A percentile compares a stretch with the other conserved stretches of the same genome.
Conservation (phyloP, 257 asterid genomes). For the Gardenia jasminoides region DNA sequence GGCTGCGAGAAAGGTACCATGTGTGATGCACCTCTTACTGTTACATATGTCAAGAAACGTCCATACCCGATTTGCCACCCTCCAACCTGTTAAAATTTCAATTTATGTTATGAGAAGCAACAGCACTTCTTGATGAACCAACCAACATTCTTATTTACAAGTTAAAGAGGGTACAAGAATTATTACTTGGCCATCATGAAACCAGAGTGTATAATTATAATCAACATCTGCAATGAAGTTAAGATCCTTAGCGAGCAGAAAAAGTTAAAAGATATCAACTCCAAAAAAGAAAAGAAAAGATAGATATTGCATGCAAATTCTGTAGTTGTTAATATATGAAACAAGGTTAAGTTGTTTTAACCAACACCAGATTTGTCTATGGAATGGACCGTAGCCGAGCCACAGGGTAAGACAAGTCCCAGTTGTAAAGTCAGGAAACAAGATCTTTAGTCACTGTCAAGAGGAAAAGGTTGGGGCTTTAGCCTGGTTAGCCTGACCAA, state of each 20-base stretch:
- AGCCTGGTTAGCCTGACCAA: background rate
- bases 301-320: background rate
- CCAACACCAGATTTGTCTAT: background rate
- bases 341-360: background rate
- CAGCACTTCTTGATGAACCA: too few relatives aligned
- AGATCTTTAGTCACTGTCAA: too few relatives aligned
- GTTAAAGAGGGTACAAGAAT: background rate
- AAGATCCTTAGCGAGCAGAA: slow-evolving; percentile 59
- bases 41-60: slow-evolving; percentile 57
- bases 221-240: slow-evolving; percentile 48
- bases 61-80: slow-evolving; percentile 80
- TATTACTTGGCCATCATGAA: slow-evolving; percentile 33
- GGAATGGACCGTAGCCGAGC: too few relatives aligned
- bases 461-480: too few relatives aligned
- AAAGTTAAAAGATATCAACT: too few relatives aligned
- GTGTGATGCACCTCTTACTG: slow-evolving; percentile 86
- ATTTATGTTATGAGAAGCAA: too few relatives aligned
- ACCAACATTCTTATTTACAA: too few relatives aligned
- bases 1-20: slow-evolving; percentile 90
- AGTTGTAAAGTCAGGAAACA: too few relatives aligned
- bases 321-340: background rate
- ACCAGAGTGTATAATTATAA: slow-evolving; percentile 75
- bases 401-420: background rate
- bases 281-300: background rate
- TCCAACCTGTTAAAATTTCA: slow-evolving; percentile 42